A percentile compares a stretch with the other conserved stretches of the same genome.
These are phyloP conservation scores for Cercospora brassicicola DNA, from an alignment of 2,329 filamentous ascomycete species.

Conservation along the genomic window DNA sequence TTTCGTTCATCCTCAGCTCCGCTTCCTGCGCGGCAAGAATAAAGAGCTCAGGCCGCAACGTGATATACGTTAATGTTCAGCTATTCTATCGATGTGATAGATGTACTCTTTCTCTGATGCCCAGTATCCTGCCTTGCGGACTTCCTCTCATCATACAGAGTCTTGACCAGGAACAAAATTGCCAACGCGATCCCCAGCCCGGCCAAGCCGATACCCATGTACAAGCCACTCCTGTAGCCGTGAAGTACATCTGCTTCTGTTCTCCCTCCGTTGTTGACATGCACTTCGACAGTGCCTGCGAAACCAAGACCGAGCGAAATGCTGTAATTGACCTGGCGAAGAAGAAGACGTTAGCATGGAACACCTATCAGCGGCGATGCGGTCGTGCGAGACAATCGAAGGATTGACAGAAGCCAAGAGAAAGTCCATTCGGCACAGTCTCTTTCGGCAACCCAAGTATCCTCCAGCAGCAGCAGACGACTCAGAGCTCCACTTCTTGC, in stretches of 20 bases:
- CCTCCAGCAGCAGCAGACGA: not conserved
- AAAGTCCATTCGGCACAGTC: not conserved
- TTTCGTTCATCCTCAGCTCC: too few species aligned
- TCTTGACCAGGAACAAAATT: constrained; percentile 33
- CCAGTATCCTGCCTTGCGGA: not conserved
- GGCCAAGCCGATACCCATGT: constrained; percentile 42
- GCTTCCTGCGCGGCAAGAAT: too few species aligned
- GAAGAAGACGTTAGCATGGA: constrained; percentile 5
- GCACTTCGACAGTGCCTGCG: constrained; percentile 62
- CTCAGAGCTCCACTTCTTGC: constrained; percentile 1
- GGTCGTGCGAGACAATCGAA: not conserved
- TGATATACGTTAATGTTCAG: not conserved
- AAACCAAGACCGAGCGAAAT: constrained; percentile 67
- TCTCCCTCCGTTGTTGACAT: constrained; percentile 45
- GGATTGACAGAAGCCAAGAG: not conserved
- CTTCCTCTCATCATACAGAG: constrained; percentile 22
- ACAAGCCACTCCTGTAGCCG: constrained; percentile 46
- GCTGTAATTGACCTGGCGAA: constrained; percentile 60
- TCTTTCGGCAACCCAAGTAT: not conserved
- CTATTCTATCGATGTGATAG: not conserved
- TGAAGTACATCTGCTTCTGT: constrained; percentile 38
- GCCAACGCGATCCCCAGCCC: constrained; percentile 34
- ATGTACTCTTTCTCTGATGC: not conserved
- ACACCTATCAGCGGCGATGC: not conserved
- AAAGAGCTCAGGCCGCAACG: too few species aligned